Conservation (phyloP, 305 asterid genomes). For the Salvia sclarea region DNA sequence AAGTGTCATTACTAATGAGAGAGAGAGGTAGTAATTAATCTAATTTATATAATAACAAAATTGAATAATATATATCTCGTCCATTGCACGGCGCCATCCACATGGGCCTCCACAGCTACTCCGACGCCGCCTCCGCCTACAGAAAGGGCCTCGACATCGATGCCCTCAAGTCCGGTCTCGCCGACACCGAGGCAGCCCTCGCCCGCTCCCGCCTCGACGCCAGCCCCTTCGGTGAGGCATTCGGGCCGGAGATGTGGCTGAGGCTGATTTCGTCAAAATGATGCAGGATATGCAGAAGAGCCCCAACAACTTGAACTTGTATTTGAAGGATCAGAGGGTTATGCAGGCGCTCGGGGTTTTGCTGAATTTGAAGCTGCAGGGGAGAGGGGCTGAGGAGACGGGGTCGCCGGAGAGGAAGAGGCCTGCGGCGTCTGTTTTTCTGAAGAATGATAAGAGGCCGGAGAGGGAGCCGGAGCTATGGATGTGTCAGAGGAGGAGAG, state of each 20-base stretch:
- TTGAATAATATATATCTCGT: too few species aligned
- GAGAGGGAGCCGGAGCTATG: conserved; percentile 47
- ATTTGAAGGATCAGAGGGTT: conserved; percentile 76
- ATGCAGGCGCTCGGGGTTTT: conserved; percentile 80
- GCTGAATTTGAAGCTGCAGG: conserved; percentile 41
- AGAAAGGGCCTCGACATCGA: conserved; percentile 70
- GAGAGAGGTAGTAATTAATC: too few species aligned
- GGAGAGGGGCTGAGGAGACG: conserved; percentile 54
- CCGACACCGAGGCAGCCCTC: conserved; percentile 63
- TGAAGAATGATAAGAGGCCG: conserved; percentile 51
- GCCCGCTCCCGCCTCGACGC: conserved; percentile 30
- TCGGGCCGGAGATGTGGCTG: conserved; percentile 91
- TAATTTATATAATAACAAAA: too few species aligned
- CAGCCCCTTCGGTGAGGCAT: conserved; percentile 71
- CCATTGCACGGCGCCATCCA: conserved; percentile 91
- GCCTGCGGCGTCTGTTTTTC: conserved; percentile 51
- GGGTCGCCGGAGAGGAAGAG: conserved; percentile 53
- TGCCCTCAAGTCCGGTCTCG: conserved; percentile 69
- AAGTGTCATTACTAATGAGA: too few species aligned
- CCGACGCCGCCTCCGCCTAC: conserved; percentile 64
- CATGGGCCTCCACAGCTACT: conserved; percentile 53
- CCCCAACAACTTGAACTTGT: conserved; percentile 61
- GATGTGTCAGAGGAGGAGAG: conserved; percentile 49
- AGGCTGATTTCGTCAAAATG: conserved; percentile 72
- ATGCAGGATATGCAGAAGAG: conserved; percentile 84